A percentile compares a stretch with the other conserved stretches of the same genome.
phyloP scores from a whole-genome alignment of 108 stramenopile genomes.

The Craspedostauros australis region DNA sequence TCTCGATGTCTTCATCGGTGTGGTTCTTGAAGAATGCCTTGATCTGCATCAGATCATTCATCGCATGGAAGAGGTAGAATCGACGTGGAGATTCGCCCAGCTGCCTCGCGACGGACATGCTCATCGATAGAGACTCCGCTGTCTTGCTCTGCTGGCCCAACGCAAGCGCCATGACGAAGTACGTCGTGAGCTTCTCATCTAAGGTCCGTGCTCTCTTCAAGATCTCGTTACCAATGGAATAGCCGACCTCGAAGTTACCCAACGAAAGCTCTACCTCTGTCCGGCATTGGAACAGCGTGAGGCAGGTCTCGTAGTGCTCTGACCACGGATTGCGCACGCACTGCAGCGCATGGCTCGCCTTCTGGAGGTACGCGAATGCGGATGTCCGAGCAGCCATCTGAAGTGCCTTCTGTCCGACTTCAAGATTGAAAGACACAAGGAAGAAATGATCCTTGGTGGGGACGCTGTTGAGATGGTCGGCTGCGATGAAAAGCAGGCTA shows the following conservation, averaged over 20 bases:
- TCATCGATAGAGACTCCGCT: slow-evolving; percentile 9
- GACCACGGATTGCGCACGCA: slow-evolving; percentile 14
- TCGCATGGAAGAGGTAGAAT: slow-evolving; percentile 10
- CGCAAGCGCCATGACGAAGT: slow-evolving; percentile 6
- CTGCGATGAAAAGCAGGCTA: slow-evolving; percentile 30
- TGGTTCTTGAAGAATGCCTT: slow-evolving; percentile 5
- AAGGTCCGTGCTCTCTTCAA: slow-evolving; percentile 4
- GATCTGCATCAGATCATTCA: slow-evolving; percentile 3
- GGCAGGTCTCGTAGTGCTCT: slow-evolving; percentile 26
- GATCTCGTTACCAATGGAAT: slow-evolving; percentile 5
- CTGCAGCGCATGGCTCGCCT: too few relatives aligned
- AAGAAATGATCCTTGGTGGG: background rate
- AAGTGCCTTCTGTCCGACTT: slow-evolving; percentile 20
- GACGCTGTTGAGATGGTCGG: slow-evolving; percentile 20
- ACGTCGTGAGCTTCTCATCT: slow-evolving; percentile 23
- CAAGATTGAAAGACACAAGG: slow-evolving; percentile 17
- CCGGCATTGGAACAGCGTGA: slow-evolving; percentile 9
- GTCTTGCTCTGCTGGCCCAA: slow-evolving; percentile 16
- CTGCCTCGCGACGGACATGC: slow-evolving; percentile 1
- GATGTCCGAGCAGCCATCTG: slow-evolving; percentile 14
- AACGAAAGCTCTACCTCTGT: slow-evolving; percentile 17
- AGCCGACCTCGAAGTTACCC: slow-evolving; percentile 18
- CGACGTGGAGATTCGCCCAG: slow-evolving; percentile 9
- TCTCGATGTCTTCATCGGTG: slow-evolving; percentile 16
- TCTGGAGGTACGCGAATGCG: slow-evolving; percentile 22